phyloP scores from a whole-genome alignment of 2,329 filamentous ascomycete genomes.

The Ilyonectria sp. region DNA sequence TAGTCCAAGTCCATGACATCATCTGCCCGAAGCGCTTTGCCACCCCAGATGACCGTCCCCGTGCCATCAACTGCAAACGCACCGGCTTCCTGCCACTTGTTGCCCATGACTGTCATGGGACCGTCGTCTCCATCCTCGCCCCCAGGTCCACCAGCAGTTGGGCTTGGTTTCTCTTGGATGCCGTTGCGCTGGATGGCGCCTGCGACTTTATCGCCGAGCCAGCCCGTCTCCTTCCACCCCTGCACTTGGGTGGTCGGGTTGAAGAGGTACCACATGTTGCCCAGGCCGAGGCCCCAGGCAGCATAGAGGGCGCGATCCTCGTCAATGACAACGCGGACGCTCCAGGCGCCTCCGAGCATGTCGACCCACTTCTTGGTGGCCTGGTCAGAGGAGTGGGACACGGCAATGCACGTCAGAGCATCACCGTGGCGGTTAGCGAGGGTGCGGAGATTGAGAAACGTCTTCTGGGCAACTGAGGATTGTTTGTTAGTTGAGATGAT shows the following conservation, averaged over 20 bases:
- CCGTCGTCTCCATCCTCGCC: constrained; percentile 52
- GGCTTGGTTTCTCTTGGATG: constrained; percentile 38
- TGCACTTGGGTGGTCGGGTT: constrained; percentile 68
- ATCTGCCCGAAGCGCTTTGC: constrained; percentile 63
- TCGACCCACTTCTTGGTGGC: constrained; percentile 72
- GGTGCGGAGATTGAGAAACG: constrained; percentile 69
- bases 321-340: constrained; percentile 69
- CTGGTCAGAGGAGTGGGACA: constrained; percentile 71
- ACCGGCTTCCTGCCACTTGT: constrained; percentile 70
- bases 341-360: constrained; percentile 71
- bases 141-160: not conserved
- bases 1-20: constrained; percentile 70
- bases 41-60: constrained; percentile 66
- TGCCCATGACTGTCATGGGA: constrained; percentile 64
- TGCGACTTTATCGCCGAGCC: constrained; percentile 67
- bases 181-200: constrained; percentile 59
- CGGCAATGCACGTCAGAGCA: constrained; percentile 68
- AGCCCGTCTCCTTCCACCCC: constrained; percentile 69
- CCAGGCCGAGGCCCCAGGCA: constrained; percentile 71
- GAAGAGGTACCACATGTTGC: constrained; percentile 66
- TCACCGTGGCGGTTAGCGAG: constrained; percentile 67
- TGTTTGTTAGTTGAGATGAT: constrained; percentile 7
- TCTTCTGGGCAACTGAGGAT: constrained; percentile 66
- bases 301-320: constrained; percentile 71
- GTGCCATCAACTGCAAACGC: constrained; percentile 66